Evolutionary conservation across 257 asterid genomes (phyloP).

Genomic region (Anisodus tanguticus): DNA sequence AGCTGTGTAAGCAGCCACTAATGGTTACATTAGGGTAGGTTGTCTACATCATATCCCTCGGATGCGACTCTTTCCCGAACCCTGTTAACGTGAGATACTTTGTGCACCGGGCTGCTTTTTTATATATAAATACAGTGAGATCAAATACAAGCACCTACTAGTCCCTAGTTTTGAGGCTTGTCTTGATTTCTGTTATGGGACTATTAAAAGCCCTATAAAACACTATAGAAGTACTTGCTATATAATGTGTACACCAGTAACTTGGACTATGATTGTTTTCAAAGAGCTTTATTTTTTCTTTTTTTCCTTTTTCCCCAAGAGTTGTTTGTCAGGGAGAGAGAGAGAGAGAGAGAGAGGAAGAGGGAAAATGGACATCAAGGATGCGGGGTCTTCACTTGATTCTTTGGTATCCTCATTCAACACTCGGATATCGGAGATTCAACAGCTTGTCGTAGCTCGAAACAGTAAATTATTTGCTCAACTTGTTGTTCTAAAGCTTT

Average conservation of each 20-base stretch:
- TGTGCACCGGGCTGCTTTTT: no score
- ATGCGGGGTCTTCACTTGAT: slow-evolving; percentile 82
- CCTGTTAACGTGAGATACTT: no score
- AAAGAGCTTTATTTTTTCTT: neutral
- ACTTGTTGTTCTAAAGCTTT: neutral
- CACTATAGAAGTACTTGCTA: neutral
- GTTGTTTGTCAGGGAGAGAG: slow-evolving; percentile 3
- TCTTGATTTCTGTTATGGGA: slow-evolving; percentile 11
- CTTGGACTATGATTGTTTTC: neutral
- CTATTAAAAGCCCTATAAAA: neutral
- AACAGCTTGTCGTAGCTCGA: slow-evolving; percentile 89
- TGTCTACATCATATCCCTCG: no score
- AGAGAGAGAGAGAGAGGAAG: neutral
- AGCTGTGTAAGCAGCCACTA: no score
- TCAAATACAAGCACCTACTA: neutral
- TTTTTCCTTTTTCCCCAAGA: neutral
- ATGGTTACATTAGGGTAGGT: no score
- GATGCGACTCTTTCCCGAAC: no score
- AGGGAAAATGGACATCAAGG: slow-evolving; percentile 64
- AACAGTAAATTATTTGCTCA: slow-evolving; percentile 56
- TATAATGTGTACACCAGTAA: neutral
- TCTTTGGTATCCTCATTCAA: slow-evolving; percentile 77
- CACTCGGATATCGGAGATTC: slow-evolving; percentile 75
- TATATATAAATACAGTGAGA: neutral
- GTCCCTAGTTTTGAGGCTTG: slow-evolving; percentile 2